These are phyloP conservation scores for Cytospora piceicola DNA, from an alignment of 2,329 filamentous ascomycete genomes.

Conservation along the genomic window DNA sequence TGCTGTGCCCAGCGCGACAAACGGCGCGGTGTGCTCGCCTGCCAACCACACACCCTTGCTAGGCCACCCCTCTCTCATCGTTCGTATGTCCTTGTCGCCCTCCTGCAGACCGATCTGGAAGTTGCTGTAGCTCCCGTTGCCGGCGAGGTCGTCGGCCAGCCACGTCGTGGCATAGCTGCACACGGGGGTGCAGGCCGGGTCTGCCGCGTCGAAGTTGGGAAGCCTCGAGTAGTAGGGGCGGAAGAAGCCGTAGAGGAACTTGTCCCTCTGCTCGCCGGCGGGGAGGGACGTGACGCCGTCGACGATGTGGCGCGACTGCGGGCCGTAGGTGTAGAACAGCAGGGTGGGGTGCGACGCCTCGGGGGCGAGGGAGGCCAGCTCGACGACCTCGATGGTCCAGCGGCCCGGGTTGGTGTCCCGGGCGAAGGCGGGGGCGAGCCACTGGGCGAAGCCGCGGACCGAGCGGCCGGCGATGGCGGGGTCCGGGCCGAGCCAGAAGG, in stretches of 20 bases:
- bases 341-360: constrained; percentile 73
- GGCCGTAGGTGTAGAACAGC: constrained; percentile 79
- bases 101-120: constrained; percentile 76
- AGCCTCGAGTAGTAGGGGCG: constrained; percentile 77
- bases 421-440: constrained; percentile 73
- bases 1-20: constrained; percentile 84
- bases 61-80: constrained; percentile 64
- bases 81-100: constrained; percentile 73
- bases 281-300: constrained; percentile 45
- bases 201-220: constrained; percentile 63
- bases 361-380: constrained; percentile 67
- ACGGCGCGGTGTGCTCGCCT: constrained; percentile 88
- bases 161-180: constrained; percentile 74
- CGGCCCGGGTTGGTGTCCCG: constrained; percentile 60
- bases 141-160: constrained; percentile 77
- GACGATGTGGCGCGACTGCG: constrained; percentile 53
- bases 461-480: constrained; percentile 40
- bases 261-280: constrained; percentile 52
- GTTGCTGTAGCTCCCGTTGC: constrained; percentile 82
- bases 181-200: constrained; percentile 63
- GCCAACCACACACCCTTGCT: constrained; percentile 80
- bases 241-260: constrained; percentile 68
- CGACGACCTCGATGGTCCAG: constrained; percentile 79
- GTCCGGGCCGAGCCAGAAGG: constrained; percentile 69
- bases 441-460: constrained; percentile 73